Percentiles rank a stretch among this genome's conserved stretches.
Evolutionary conservation across 371 early-diverging fungal genomes (phyloP).

Genomic region (Rhizopus stolonifer): DNA sequence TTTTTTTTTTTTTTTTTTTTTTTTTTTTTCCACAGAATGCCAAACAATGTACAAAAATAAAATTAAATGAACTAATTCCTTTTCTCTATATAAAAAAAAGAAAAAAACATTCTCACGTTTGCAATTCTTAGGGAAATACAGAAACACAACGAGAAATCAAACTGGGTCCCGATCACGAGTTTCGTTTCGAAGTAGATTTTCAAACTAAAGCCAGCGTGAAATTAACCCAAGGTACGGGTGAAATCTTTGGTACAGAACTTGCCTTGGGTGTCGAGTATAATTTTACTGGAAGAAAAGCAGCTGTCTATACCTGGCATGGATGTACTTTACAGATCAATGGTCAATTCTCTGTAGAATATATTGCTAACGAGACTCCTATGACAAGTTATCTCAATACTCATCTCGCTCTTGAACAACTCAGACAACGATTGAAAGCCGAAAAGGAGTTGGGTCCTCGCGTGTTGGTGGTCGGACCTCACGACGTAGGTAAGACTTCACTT

Average conservation of each 20-base stretch:
- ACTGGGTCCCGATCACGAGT: conserved; percentile 66
- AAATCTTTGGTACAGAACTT: conserved; percentile 91
- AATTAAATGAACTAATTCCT: too few species aligned
- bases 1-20: too few species aligned
- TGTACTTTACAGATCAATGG: conserved; percentile 76
- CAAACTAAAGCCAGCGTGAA: conserved; percentile 50
- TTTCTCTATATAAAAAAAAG: too few species aligned
- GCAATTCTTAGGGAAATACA: conserved; percentile 21
- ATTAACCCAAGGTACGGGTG: conserved; percentile 79
- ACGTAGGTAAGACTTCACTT: conserved; percentile 90
- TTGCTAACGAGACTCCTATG: conserved; percentile 95
- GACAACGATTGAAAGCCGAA: conserved; percentile 55
- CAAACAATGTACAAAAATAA: too few species aligned
- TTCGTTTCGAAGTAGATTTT: conserved; percentile 77
- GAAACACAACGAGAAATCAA: conserved; percentile 31
- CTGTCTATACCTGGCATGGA: conserved; percentile 95
- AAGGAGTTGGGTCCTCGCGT: conserved; percentile 72
- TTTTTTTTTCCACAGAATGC: too few species aligned
- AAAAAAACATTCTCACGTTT: too few species aligned
- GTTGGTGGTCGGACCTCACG: conserved; percentile 86
- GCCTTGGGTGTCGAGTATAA: conserved; percentile 72
- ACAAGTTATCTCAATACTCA: conserved; percentile 84
- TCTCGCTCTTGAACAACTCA: conserved; percentile 78
- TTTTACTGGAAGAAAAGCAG: conserved; percentile 83
- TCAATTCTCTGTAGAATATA: conserved; percentile 76